Base-by-base conservation (phyloP, 192 early-diverging fungal species). In the Podila verticillata region DNA sequence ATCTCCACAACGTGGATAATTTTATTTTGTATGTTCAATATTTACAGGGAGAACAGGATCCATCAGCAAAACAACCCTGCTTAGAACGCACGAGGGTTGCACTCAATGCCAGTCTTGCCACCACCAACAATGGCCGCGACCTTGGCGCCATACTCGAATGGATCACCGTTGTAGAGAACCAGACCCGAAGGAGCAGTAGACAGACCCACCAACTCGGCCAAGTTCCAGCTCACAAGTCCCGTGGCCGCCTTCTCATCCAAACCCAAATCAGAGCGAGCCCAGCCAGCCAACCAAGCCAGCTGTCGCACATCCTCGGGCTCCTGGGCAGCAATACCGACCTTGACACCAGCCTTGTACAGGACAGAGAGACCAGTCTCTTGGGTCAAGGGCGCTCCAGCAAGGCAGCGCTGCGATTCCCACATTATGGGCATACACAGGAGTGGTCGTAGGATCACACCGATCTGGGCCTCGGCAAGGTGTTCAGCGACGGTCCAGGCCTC, bases 261-360 rank as follows among this genome's bases (percentile, higher is more conserved):
- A 12, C 60, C 61, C 7, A 71, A 8, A 19, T 71, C 69, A 7
- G 84, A 74, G 48, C 89, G 80, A 8, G 69, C 69, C 90, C 91
- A 92, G 13, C 91, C 93, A 5, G 93, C 93, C 77, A 92, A 89
- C 91, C 91, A 94, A 12, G 89, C 82, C 57, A 94, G 66, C 56
- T 89, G 85, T 28, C 91, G 88, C 7, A 85, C 78, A 56, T 82
- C 60, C 5, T 74, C 74, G 48, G 87, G 84, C 65, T 81, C 83
- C 0, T 58, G 2, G 2, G 86, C 86, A 31, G 84, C 85, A n/a
- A 91, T 36, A 6, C 81, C 85, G 5, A 92, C 74, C 31, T 85
- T 87, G 19, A 94, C 92, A 12, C 90, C 88, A 48, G 85, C 84
- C 17, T 71, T 66, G 36, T 73, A 34, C 3, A 94, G 83, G 8